Evolutionary conservation across 192 early-diverging fungal species (phyloP), one percentile per base, ranked within the genome.

Genomic region (Rhizoclosmatium globosum): DNA sequence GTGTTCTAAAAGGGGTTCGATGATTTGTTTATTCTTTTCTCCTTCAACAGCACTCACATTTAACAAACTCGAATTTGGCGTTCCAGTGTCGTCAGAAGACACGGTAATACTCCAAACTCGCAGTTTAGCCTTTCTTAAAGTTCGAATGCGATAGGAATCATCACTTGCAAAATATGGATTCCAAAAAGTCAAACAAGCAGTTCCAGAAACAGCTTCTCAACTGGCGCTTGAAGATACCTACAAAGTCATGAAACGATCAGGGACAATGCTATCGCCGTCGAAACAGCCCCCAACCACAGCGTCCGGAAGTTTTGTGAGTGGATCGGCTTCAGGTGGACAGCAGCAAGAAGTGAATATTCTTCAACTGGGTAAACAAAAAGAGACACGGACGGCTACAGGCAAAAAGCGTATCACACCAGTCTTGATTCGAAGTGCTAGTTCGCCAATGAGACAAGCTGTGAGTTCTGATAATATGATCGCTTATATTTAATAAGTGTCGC

Each of bases 321-420:
- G 4, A 21, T 45, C 15, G 3, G 17, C 47, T 64, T 4, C 39
- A 68, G 58, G 66, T 0, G 41, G 48, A 41, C 45, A 17, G 41
- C 38, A 38, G 21, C 66, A 4, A 6, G 58, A 45, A 71, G 74
- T 67, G 23, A 47, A 66, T n/a, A 50, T 45, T 17, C 44, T 44
- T n/a, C 70, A 50, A 64, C 13, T 81, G 46, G 68, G 79, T 13
- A 81, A 86, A 38, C 92, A 93, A 71, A 82, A 71, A 1, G 89
- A 94, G 44, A 90, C 94, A 0, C 82, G 90, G 60, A 94, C 93
- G 6, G 92, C 91, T 56, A 89, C 92, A 75, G 96, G 96, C 6
- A 93, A 94, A 82, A 94, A 93, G 65, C 86, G 96, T 9, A 96
- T 98, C 41, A 90, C 91, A 41, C 96, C 85, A 2, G 83, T 82